phyloP scores from a whole-genome alignment of 495 filamentous ascomycete species.

The Podospora anserina region DNA sequence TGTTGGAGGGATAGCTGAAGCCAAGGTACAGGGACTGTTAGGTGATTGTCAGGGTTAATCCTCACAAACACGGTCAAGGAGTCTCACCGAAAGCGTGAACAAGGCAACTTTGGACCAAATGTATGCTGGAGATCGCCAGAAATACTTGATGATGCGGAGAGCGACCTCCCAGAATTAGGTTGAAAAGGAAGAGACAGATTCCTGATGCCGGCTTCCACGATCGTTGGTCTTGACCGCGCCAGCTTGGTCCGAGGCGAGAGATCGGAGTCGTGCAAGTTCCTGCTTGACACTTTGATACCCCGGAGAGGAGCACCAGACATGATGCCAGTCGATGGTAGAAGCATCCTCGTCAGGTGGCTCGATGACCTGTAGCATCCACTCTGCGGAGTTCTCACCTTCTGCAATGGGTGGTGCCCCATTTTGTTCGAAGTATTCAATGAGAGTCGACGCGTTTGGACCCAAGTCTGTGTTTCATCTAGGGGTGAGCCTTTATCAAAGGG shows the following conservation, averaged over 20 bases:
- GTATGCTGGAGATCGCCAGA: slow-evolving; percentile 66
- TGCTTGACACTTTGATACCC: background rate
- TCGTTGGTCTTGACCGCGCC: background rate
- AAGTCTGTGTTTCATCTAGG: slow-evolving; percentile 26
- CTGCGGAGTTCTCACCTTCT: slow-evolving; percentile 28
- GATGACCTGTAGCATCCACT: background rate
- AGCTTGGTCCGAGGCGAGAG: background rate
- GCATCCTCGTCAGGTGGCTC: background rate
- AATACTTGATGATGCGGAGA: slow-evolving; percentile 59
- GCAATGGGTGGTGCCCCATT: slow-evolving; percentile 55
- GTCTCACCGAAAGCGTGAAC: slow-evolving; percentile 2
- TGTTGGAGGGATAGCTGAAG: slow-evolving; percentile 50
- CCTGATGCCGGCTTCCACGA: background rate
- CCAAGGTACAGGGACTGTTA: slow-evolving; percentile 42
- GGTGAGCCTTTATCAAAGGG: background rate
- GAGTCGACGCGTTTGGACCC: slow-evolving; percentile 38
- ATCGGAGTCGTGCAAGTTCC: background rate
- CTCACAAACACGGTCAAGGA: slow-evolving; percentile 1
- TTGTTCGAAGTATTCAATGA: slow-evolving; percentile 49
- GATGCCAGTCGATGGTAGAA: background rate
- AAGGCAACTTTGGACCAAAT: slow-evolving; percentile 57
- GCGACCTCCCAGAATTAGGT: slow-evolving; percentile 23
- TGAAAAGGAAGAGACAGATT: background rate
- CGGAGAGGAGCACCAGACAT: background rate
- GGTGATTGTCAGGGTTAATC: background rate